phyloP scores from a whole-genome alignment of 441 rosid species.

The Euphorbia schlechtendalii region DNA sequence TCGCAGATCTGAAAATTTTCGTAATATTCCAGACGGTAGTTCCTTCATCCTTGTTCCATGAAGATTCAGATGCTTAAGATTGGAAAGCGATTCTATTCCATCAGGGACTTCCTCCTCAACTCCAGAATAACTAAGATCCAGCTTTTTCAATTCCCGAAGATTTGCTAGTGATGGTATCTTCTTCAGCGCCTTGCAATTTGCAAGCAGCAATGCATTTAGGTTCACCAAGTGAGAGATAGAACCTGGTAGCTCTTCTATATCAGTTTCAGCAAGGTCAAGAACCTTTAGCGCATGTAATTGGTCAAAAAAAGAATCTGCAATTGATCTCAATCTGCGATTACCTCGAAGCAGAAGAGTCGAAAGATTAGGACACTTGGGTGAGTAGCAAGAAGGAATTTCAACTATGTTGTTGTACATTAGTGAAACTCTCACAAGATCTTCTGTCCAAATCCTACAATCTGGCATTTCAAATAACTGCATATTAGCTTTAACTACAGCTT shows the following conservation, averaged over 20 bases:
- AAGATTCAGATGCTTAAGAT: slow-evolving; percentile 20
- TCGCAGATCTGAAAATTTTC: slow-evolving; percentile 11
- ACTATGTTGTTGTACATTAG: neutral
- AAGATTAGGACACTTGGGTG: slow-evolving; percentile 22
- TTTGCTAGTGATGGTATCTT: slow-evolving; percentile 17
- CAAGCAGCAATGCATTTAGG: slow-evolving; percentile 20
- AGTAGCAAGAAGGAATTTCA: slow-evolving; percentile 13
- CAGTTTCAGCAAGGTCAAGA: slow-evolving; percentile 16
- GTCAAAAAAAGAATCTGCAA: slow-evolving; percentile 12
- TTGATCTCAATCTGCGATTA: neutral
- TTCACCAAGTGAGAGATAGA: slow-evolving; percentile 17
- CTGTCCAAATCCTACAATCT: slow-evolving; percentile 12
- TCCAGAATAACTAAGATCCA: slow-evolving; percentile 16
- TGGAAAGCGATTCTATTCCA: slow-evolving; percentile 19
- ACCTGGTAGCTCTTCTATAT: neutral
- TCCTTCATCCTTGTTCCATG: neutral
- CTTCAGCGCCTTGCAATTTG: neutral
- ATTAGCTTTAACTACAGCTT: slow-evolving; percentile 18
- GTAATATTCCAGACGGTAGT: slow-evolving; percentile 10
- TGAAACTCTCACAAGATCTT: slow-evolving; percentile 10
- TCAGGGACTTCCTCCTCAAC: slow-evolving; percentile 18
- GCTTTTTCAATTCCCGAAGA: slow-evolving; percentile 13
- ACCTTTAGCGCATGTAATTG: slow-evolving; percentile 11
- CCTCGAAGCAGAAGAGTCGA: slow-evolving; percentile 19
- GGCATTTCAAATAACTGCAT: slow-evolving; percentile 10